Evolutionary conservation across 2,329 filamentous ascomycete species (phyloP), one percentile per base, ranked within the genome.

Genomic region (Monilinia vaccinii-corymbosi): DNA sequence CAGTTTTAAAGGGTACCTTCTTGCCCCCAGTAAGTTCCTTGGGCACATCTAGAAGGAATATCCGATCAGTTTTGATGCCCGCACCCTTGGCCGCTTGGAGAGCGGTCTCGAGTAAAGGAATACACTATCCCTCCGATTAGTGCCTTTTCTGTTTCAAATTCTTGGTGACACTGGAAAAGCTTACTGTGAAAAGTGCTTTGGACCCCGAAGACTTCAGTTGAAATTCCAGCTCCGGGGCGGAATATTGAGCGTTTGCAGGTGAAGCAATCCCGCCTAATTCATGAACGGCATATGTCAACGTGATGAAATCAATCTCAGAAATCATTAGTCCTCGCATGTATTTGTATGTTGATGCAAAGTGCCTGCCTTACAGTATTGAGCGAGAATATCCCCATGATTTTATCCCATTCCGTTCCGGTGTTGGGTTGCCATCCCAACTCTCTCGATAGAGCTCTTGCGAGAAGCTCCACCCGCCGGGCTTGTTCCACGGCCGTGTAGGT

Each of bases 201-300:
- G 89, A 88, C 0, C 82, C 81, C 0, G 87, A 87, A 72, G 94
- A 88, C 68, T 84, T 84, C 61, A 97, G 79, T 75, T 97, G 92
- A 69, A 88, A 91, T 10, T 87, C 84, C 28, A 97, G 79, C 74
- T 97, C 92, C 8, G 89, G 82, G 25, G 82, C 82, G 0, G 88
- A 95, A 74, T 96, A 96, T 7, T 85, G 83, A 28, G 91, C 91
- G 71, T 96, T 97, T 3, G 90, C 91, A 0, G 92, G 91, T 23
- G 86, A 89, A 16, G 88, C 78, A 60, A 90, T 76, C 42, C 89
- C 91, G n/a, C 84, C 84, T 16, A 92, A 75, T 60, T 86, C 81
- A 71, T 93, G 89, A 18, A 88, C 79, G 3, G 89, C 86, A 79
- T 88, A 90, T 44, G 82, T 82, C 34, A 91, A 74, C 5, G 88